Conservation (phyloP, 805 yeast species). For the Metschnikowia gruessii region DNA sequence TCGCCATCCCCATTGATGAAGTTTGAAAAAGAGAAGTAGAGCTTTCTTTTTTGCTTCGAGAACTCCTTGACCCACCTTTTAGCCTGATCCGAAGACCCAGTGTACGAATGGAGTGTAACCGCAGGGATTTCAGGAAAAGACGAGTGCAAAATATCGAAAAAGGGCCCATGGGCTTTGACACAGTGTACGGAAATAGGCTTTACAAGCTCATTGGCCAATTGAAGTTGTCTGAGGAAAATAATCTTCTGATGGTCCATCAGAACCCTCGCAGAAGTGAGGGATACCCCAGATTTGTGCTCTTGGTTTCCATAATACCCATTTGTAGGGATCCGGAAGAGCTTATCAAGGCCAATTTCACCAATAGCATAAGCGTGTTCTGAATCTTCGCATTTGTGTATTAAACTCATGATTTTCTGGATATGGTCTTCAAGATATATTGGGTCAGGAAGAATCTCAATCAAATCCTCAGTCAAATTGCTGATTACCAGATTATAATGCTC, state of each 20-base stretch:
- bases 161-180: conserved; percentile 70
- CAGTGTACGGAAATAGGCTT: conserved; percentile 76
- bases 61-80: conserved; percentile 42
- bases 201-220: conserved; percentile 47
- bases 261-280: conserved; percentile 49
- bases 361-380: conserved; percentile 38
- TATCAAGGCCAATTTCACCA: conserved; percentile 94
- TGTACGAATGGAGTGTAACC: conserved; percentile 77
- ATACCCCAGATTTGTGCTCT: conserved; percentile 23
- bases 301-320: conserved; percentile 51
- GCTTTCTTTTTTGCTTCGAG: conserved; percentile 22
- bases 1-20: conserved; percentile 44
- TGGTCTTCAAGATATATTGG: conserved; percentile 49
- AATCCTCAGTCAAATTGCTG: conserved; percentile 35
- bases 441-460: conserved; percentile 53
- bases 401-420: conserved; percentile 27
- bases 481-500: conserved; percentile 60
- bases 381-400: conserved; percentile 18
- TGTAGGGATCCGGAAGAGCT: conserved; percentile 62
- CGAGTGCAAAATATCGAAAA: conserved; percentile 39
- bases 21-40: conserved; percentile 54
- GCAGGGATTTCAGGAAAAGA: conserved; percentile 27
- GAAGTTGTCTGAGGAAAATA: conserved; percentile 50
- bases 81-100: conserved; percentile 77
- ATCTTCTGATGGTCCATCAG: conserved; percentile 60